Base-by-base conservation (phyloP, 306 rosid genomes). In the Mimosa bimucronata region DNA sequence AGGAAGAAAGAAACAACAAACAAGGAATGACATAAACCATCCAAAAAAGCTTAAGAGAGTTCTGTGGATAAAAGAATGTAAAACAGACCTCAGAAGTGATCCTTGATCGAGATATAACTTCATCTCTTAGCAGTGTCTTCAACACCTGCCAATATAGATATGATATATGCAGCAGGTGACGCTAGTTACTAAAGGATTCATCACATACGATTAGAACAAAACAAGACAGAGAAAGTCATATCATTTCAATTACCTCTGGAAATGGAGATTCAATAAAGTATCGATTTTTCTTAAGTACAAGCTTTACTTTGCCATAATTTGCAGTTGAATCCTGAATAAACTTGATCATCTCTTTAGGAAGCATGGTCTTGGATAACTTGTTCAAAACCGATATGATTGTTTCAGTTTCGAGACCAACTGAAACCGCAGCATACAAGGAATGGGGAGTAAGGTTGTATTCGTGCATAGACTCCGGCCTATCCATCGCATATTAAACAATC, bases 251-350 rank as follows among this genome's bases (percentile, higher is more conserved):
- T 79, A 83, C 98, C 94, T 92, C 97, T 2, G 97, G 95, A 82
- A 88, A 91, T 8, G 98, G 98, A 72, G 98, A 94, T 81, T 94
- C 98, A 58, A 94, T 80, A 28, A 90, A 89, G 87, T 94, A 94
- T 29, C 92, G 84, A 62, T 94, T 94, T 90, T 94, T 94, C 88
- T 94, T 94, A 69, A 94, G 98, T 66, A 92, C 97, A 0, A 94
- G 97, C 85, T 94, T 94, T 85, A 94, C 98, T 87, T 94, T 94
- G 65, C 98, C 98, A 64, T 94, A 94, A 84, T 94, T 94, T 29
- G 98, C 87, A 42, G 98, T 94, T 29, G 98, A 91, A 79, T 86
- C 95, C 23, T 95, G 87, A 46, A 95, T 91, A 71, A 95, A 95
- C 60, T 85, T 90, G 71, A 92, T 86, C 98, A 95, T 95, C 77